phyloP scores from a whole-genome alignment of 2,329 filamentous ascomycete species.

The Penicillium digitatum region DNA sequence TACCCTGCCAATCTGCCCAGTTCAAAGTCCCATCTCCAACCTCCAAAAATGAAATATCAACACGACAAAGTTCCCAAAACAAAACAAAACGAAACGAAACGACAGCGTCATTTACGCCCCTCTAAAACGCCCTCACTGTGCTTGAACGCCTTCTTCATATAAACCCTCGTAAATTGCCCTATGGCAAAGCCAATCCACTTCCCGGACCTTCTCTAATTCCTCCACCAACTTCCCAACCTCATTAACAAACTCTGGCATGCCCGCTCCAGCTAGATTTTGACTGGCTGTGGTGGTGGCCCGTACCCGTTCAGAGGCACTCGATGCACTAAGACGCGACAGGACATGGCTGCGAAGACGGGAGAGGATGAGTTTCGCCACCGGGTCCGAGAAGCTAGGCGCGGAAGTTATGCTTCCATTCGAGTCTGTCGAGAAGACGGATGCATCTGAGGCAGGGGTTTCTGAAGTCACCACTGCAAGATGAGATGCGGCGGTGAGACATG shows the following conservation, averaged over 20 bases:
- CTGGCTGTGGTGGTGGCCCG: constrained; percentile 56
- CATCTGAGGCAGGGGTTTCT: constrained; percentile 52
- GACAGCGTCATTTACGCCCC: constrained; percentile 5
- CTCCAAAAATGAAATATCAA: neutral
- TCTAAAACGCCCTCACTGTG: constrained; percentile 16
- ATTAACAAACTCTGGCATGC: constrained; percentile 59
- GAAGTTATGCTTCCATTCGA: constrained; percentile 9
- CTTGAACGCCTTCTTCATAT: constrained; percentile 26
- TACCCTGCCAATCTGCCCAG: constrained; percentile 11
- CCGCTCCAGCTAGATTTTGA: constrained; percentile 56
- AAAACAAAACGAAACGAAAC: constrained; percentile 4
- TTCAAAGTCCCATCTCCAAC: neutral
- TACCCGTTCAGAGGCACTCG: constrained; percentile 57
- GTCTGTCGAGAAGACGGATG: neutral
- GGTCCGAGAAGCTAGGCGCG: constrained; percentile 52
- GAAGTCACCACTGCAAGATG: constrained; percentile 46
- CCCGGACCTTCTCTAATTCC: constrained; percentile 53
- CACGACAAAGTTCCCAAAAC: neutral
- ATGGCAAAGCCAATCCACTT: constrained; percentile 58
- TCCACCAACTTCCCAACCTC: constrained; percentile 59
- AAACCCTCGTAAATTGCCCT: constrained; percentile 56
- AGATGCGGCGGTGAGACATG: constrained; percentile 29
- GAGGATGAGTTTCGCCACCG: constrained; percentile 58
- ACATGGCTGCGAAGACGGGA: constrained; percentile 56
- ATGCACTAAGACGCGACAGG: constrained; percentile 54